These are phyloP conservation scores for Colletotrichum tamarilloi DNA, from an alignment of 2,329 filamentous ascomycete genomes.

Conservation along the genomic window DNA sequence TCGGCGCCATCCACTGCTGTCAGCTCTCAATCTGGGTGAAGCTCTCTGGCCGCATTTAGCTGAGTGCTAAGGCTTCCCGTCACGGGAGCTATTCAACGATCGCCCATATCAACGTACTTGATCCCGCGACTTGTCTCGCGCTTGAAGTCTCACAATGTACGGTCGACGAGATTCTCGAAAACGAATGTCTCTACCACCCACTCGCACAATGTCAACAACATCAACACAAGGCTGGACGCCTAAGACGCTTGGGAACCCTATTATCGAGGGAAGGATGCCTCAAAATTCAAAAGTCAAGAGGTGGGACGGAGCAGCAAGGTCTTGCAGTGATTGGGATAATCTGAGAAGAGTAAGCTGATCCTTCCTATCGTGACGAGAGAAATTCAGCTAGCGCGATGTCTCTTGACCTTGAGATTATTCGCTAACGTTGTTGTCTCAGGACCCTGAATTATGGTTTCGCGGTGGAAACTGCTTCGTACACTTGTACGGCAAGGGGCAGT, in stretches of 20 bases:
- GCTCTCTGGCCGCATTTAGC: slow-evolving; percentile 26
- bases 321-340: slow-evolving; percentile 57
- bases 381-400: background rate
- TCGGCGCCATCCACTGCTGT: slow-evolving; percentile 16
- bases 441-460: slow-evolving; percentile 76
- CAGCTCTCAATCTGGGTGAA: background rate
- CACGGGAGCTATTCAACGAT: background rate
- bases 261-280: slow-evolving; percentile 41
- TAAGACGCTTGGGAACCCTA: slow-evolving; percentile 43
- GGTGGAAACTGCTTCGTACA: slow-evolving; percentile 78
- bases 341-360: slow-evolving; percentile 56
- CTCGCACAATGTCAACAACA: slow-evolving; percentile 16
- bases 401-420: background rate
- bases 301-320: slow-evolving; percentile 62
- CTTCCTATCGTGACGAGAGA: background rate
- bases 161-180: slow-evolving; percentile 15
- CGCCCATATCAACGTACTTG: slow-evolving; percentile 25
- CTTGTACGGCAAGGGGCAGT: slow-evolving; percentile 74
- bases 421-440: slow-evolving; percentile 58
- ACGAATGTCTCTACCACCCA: slow-evolving; percentile 11
- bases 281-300: slow-evolving; percentile 52
- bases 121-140: slow-evolving; percentile 9
- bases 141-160: slow-evolving; percentile 5
- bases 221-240: slow-evolving; percentile 46
- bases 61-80: background rate